Base-by-base conservation (phyloP, 345 rosid genomes). In the Cardamine occulta region DNA sequence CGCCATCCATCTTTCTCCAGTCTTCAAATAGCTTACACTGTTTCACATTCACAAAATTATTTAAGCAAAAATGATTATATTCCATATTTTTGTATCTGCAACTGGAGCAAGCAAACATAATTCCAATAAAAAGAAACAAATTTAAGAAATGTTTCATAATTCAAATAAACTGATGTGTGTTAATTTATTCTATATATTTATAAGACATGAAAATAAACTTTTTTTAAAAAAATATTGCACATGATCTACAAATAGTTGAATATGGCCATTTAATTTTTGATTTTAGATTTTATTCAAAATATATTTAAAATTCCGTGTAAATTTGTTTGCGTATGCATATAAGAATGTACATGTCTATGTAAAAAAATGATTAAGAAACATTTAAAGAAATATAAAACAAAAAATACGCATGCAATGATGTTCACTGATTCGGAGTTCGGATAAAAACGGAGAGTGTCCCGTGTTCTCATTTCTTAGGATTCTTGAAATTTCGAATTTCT, bases 361-460 rank as follows among this genome's bases (percentile, higher is more conserved):
- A 57, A 17, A 61, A 19, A 37, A 6, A 21, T 0, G 13, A 21
- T 21, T 37, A 61, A 21, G 39, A 21, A 13, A 19, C 1, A 61
- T 37, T 52, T 21, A 52, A 3, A 6, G 14, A 21, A 52, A 49
- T 3, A 19, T 8, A 26, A 19, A 21, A 6, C 14, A 37, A 39
- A 61, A 61, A 62, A 40, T 40, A 29, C 63, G 70, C 74, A 76
- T 69, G 74, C 63, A 76, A 24, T 23, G 3, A 32, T 54, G 55
- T 39, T 14, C 11, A 68, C 40, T 62, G 63, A 68, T 75, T 61
- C 37, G 53, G 63, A 32, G 61, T 75, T 61, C 37, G 53, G 63
- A 32, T 32, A 6, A 51, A n/a, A 13, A 57, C 59, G 4, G 9
- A 3, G 34, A 17, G 21, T 60, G 37, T 34, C 32, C 18, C 13